Evolutionary conservation across 768 basidiomycete species (phyloP).

Genomic region (Lactarius vividus): DNA sequence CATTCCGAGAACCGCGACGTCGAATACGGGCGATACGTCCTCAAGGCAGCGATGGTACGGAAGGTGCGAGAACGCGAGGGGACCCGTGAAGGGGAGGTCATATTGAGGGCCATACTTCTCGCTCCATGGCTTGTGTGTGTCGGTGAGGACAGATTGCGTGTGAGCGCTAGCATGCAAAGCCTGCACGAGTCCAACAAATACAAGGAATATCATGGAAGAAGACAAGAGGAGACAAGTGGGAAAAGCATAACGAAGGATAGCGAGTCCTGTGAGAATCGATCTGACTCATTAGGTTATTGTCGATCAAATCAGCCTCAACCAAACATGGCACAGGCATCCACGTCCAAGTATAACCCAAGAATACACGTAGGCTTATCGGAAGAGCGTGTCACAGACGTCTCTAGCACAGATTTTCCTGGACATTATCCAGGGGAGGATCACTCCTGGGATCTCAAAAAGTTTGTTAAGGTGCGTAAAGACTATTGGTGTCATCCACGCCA

Average conservation of each 20-base stretch:
- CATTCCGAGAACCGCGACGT: conserved; percentile 79
- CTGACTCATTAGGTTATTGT: not conserved
- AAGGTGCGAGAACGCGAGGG: conserved; percentile 79
- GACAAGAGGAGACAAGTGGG: not conserved
- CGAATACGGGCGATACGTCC: conserved; percentile 50
- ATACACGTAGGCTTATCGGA: conserved; percentile 65
- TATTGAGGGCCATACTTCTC: conserved; percentile 73
- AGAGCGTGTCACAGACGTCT: conserved; percentile 75
- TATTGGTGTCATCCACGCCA: conserved; percentile 1
- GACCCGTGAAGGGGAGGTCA: conserved; percentile 77
- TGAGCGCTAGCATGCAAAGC: conserved; percentile 2
- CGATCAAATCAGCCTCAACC: not conserved
- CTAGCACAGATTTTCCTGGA: conserved; percentile 89
- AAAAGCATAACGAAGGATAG: not conserved
- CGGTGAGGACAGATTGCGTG: not conserved
- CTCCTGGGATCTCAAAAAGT: conserved; percentile 74
- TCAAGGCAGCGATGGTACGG: conserved; percentile 73
- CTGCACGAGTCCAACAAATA: not conserved
- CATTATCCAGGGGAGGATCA: conserved; percentile 84
- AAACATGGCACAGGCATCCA: conserved; percentile 18
- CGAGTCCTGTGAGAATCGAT: not conserved
- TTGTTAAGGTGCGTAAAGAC: conserved; percentile 61
- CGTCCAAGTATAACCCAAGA: conserved; percentile 38
- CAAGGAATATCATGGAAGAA: not conserved
- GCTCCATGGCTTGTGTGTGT: conserved; percentile 42